Evolutionary conservation across 352 stramenopile species (phyloP), one percentile per base, ranked within the genome.

Genomic region (Plasmopara muralis): DNA sequence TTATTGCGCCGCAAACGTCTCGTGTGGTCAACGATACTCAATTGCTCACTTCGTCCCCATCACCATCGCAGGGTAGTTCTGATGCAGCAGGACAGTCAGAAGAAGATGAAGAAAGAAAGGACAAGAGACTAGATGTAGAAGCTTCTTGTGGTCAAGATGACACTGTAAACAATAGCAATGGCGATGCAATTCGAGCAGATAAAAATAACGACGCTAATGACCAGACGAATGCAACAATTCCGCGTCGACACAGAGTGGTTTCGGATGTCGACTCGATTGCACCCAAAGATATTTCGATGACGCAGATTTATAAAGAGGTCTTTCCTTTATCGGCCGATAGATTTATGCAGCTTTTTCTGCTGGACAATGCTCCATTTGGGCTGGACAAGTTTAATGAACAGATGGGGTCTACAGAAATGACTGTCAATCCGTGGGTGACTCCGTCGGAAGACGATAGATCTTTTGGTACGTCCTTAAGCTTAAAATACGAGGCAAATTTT

Each of bases 221-320:
- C 9, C 41, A 57, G 16, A 68, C 34, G 39, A 29, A 30, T 14
- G 14, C 50, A 46, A 35, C 28, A 20, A 65, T 35, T 5, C 54
- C 56, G 6, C 67, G 61, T 25, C 56, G 62, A 35, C 55, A 54
- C 35, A 71, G 73, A 47, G 61, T 74, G n/a, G 76, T 89, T 7
- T 87, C 73, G 29, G 79, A 90, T 45, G 62, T 82, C 30, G 75
- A 72, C 10, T 68, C 68, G 9, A 70, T 74, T 4, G 74, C 77
- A 31, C 74, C 79, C 1, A 82, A 80, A 12, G 79, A 90, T 44
- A 85, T 83, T 39, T 82, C 78, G 9, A 91, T 91, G 81, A 84
- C 74, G 10, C 66, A 71, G 37, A 61, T 91, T 48, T 47, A 86
- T 5, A 67, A 90, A 10, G 64, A 77, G 45, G 70, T 47, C 14